Base-by-base conservation (phyloP, 768 basidiomycete genomes). In the Termitomyces sp. region DNA sequence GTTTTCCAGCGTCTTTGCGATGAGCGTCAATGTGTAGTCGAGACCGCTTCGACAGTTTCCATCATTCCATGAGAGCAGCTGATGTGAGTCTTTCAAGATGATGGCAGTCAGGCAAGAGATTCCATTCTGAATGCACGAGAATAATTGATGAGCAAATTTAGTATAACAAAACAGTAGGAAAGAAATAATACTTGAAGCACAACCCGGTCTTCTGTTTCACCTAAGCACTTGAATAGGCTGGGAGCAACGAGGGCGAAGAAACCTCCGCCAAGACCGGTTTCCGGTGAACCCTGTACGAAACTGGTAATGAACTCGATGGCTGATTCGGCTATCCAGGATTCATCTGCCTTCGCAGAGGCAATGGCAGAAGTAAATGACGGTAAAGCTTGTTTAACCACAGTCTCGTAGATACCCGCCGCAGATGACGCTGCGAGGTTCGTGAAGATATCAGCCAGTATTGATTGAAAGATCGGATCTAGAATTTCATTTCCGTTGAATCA, bases 1-100 rank as follows among this genome's bases (percentile, higher is more conserved):
- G 60, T 78, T 83, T 58, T 86, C 82, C 30, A 99, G 77, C 47
- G 91, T 81, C 61, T 83, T 85, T 30, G 89, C 92, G 37, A 98
- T 84, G 44, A 97, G 75, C 13, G 79, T 78, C 48, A 98, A 78
- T 16, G 91, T 80, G 59, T 86, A 79, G 37, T 88, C 84, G 11
- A 98, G 81, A 15, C 96, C 96, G 30, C 81, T 82, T 61, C 85
- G 82, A 22, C 90, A 88, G 46, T 78, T 77, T 0, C 75, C 62
- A 63, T 90, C 87, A 30, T 72, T 78, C 93, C 94, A 98, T 1
- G 81, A 74, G 6, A 96, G 70, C 8, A 98, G 74, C 68, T 95
- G 95, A 31, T 80, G 75, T 64, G 86, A 86, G 65, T 95, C 95
- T 75, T 95, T 98, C 41, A 94, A 86, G 53, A 98, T 82, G 39